A percentile compares a stretch with the other conserved stretches of the same genome.
Evolutionary conservation across 163 green algal species (phyloP).

Genomic region (Coccomyxa subellipsoidea): DNA sequence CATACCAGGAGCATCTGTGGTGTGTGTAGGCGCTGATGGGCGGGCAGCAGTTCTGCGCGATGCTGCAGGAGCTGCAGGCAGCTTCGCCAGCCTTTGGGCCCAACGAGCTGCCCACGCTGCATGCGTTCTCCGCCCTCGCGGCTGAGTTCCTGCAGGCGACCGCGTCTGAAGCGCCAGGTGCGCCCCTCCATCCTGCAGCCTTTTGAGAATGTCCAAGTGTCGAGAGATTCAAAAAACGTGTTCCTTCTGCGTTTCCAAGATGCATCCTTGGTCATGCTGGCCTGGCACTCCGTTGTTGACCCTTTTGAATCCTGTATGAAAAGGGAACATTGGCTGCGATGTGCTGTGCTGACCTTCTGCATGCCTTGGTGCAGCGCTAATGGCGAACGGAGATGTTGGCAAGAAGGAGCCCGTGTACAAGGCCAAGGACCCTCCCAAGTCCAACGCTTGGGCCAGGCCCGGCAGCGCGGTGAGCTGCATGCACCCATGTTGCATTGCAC

Average conservation of each 20-base stretch:
- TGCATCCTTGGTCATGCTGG: too few relatives aligned
- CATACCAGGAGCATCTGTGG: neutral
- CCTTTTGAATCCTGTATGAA: too few relatives aligned
- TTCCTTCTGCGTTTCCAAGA: too few relatives aligned
- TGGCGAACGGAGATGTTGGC: neutral
- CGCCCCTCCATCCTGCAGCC: too few relatives aligned
- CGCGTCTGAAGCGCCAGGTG: neutral
- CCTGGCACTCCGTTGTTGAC: too few relatives aligned
- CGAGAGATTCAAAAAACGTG: too few relatives aligned
- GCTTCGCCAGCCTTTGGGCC: slow-evolving; percentile 25
- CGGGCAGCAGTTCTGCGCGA: slow-evolving; percentile 36
- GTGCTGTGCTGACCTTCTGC: neutral
- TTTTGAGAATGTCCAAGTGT: too few relatives aligned
- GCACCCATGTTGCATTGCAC: too few relatives aligned
- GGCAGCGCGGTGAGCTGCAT: neutral
- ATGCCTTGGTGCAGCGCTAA: neutral
- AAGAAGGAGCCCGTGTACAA: slow-evolving; percentile 12
- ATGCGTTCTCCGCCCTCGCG: slow-evolving; percentile 25
- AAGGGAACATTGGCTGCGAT: too few relatives aligned
- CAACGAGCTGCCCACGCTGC: slow-evolving; percentile 29
- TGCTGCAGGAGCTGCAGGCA: slow-evolving; percentile 26
- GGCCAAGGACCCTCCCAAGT: neutral
- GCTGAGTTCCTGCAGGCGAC: neutral
- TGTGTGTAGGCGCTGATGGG: slow-evolving; percentile 45
- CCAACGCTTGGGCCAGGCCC: slow-evolving; percentile 4